A percentile compares a stretch with the other conserved stretches of the same genome.
Evolutionary conservation across 768 basidiomycete species (phyloP).

Genomic region (Trichaptum fuscoviolaceum): DNA sequence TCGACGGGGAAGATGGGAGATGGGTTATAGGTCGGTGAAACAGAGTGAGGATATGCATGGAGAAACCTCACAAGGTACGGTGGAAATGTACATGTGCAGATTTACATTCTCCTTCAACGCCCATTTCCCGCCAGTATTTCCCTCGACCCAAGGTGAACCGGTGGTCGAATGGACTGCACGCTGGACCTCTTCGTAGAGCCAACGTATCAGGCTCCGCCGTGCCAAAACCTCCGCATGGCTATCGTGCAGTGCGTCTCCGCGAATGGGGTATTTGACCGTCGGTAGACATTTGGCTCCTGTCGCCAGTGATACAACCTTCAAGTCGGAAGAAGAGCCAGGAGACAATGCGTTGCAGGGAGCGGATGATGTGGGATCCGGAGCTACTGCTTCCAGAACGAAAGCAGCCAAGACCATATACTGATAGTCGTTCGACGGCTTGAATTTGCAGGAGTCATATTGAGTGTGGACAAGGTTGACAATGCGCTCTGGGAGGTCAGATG

Average conservation of each 20-base stretch:
- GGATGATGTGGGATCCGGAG: neutral
- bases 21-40: neutral
- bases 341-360: too few species aligned
- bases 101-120: slow-evolving; percentile 57
- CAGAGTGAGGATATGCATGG: neutral
- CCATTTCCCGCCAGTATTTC: slow-evolving; percentile 31
- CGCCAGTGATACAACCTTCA: slow-evolving; percentile 62
- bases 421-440: slow-evolving; percentile 40
- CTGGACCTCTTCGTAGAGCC: slow-evolving; percentile 70
- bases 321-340: slow-evolving; percentile 4
- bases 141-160: slow-evolving; percentile 47
- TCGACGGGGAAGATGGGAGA: neutral
- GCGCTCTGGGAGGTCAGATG: slow-evolving; percentile 14
- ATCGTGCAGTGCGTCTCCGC: slow-evolving; percentile 82
- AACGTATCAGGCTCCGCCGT: slow-evolving; percentile 68
- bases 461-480: slow-evolving; percentile 35
- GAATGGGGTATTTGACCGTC: slow-evolving; percentile 46
- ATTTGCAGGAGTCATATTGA: slow-evolving; percentile 40
- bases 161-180: slow-evolving; percentile 25
- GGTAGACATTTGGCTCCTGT: slow-evolving; percentile 90
- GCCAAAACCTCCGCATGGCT: slow-evolving; percentile 93
- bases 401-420: slow-evolving; percentile 63
- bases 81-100: slow-evolving; percentile 55
- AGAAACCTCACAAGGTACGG: slow-evolving; percentile 12
- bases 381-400: slow-evolving; percentile 40